Evolutionary conservation across 768 basidiomycete genomes (phyloP), one percentile per base, ranked within the genome.

Genomic region (Filobasidium wieringae): DNA sequence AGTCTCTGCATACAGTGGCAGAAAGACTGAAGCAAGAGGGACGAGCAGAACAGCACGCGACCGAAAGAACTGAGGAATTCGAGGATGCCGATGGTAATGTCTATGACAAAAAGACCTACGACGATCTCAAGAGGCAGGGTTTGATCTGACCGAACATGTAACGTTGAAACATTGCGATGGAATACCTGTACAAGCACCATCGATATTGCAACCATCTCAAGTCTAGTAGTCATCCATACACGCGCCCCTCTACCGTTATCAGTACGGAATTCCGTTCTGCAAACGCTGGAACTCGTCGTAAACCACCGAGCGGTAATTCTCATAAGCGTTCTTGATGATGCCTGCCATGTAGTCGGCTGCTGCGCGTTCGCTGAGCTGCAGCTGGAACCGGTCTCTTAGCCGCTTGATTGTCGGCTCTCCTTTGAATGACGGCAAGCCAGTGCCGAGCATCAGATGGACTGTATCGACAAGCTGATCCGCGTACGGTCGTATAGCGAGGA

Each of bases 31-130:
- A 99, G 76, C 85, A 85, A 60, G 93, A 97, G 75, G 95, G 95
- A n/a, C 80, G 86, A 19, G 84, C 88, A 66, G 95, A 97, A 68
- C 85, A 96, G 54, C 86, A 87, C 59, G 84, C 87, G 72, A 84
- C 87, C 66, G 91, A 96, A 75, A 87, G 87, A 22, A 93, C 92
- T 81, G 95, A 97, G 73, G 95, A 99, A 74, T 80, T 96, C 34
- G 95, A 99, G 71, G 95, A 99, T 70, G 88, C 88, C 45, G 95
- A 97, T 71, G 95, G 95, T 15, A 97, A 99, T 66, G 95, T 97
- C 51, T 96, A 97, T 75, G 91, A 91, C 75, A 84, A 85, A 68
- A 95, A 95, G 79, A 93, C 89, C n/a, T 96, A 91, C 69, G 89
- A 93, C 66, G 89, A 93, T 68, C 78, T 95, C 65, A 93, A 91